These are phyloP conservation scores for Melastoma candidum DNA, from an alignment of 441 rosid genomes.

Conservation along the genomic window DNA sequence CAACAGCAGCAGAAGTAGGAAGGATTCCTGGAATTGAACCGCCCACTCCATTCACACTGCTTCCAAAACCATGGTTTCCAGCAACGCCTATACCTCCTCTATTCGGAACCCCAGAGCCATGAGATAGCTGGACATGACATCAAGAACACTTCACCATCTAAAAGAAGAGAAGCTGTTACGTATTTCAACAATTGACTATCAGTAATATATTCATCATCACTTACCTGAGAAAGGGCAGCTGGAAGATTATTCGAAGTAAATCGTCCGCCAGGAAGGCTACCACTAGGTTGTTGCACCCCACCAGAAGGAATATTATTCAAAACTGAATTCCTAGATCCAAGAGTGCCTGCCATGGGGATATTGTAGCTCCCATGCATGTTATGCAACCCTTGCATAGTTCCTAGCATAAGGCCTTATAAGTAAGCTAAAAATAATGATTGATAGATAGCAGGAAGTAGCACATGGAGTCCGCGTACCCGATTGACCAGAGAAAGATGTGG, in stretches of 20 bases:
- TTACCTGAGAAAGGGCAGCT: constrained; percentile 83
- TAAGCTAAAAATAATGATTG: no score
- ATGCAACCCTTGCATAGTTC: constrained; percentile 75
- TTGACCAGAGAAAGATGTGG: constrained; percentile 85
- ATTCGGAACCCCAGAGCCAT: constrained; percentile 73
- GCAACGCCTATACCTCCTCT: constrained; percentile 57
- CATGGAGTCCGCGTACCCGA: constrained; percentile 37
- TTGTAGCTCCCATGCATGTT: constrained; percentile 71
- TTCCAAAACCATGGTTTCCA: constrained; percentile 58
- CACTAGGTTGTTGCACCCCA: constrained; percentile 78
- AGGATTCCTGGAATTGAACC: constrained; percentile 93
- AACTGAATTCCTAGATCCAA: constrained; percentile 61
- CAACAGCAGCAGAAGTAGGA: constrained; percentile 69
- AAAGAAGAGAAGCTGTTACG: no score
- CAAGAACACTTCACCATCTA: neutral
- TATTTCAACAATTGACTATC: no score
- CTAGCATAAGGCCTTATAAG: constrained; percentile 18
- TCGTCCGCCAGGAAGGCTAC: constrained; percentile 73
- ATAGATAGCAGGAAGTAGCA: no score
- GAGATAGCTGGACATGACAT: constrained; percentile 57
- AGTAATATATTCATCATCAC: no score
- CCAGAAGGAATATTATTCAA: constrained; percentile 59
- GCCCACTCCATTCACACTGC: constrained; percentile 67
- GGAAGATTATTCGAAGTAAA: constrained; percentile 77
- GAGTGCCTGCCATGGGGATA: constrained; percentile 63